Conservation (phyloP, 1,139 yeast genomes). For the Geotrichum candidum region DNA sequence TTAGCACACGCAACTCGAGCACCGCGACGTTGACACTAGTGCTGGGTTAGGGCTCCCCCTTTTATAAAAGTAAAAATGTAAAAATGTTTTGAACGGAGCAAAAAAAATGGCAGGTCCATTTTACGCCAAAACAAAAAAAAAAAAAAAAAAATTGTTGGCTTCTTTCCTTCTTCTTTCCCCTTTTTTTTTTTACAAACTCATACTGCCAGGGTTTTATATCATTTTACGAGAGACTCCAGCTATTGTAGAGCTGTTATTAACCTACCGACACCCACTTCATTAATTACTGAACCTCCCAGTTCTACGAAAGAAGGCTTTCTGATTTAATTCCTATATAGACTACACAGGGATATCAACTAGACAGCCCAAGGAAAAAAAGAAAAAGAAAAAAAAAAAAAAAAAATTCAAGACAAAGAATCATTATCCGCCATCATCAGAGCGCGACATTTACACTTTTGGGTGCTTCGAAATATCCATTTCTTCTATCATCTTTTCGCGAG, state of each 20-base stretch:
- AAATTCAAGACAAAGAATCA: too few species aligned
- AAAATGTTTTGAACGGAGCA: neutral
- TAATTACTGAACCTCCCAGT: neutral
- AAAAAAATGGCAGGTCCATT: neutral
- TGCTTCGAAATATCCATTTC: neutral
- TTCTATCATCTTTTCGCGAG: too few species aligned
- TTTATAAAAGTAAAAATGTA: neutral
- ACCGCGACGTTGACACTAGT: too few species aligned
- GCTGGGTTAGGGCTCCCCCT: neutral
- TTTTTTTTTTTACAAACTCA: neutral
- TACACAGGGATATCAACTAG: too few species aligned
- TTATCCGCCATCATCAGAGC: neutral
- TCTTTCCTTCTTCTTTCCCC: neutral
- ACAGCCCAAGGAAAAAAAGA: too few species aligned
- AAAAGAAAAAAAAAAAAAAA: too few species aligned
- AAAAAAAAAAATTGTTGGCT: too few species aligned
- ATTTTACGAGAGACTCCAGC: neutral
- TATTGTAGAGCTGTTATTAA: neutral
- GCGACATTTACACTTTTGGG: neutral
- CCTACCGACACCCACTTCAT: neutral
- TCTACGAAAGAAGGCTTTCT: neutral
- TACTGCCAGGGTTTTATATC: neutral
- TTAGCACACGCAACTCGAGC: too few species aligned
- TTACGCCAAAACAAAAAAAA: neutral
- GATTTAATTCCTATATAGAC: neutral